phyloP scores from a whole-genome alignment of 164 flowering plant species.

The Euptelea pleiosperma region DNA sequence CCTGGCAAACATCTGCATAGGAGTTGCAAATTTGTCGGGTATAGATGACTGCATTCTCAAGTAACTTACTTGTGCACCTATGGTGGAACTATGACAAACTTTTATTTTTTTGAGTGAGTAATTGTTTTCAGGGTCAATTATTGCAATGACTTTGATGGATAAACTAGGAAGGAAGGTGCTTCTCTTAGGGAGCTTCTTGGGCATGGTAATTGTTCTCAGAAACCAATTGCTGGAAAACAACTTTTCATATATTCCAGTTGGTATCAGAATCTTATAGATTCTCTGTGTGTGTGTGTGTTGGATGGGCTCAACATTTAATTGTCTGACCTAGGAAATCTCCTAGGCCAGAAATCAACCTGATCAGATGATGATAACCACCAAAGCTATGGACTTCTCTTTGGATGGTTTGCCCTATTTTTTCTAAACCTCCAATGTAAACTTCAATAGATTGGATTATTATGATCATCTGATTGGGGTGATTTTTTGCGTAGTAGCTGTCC shows the following conservation, averaged over 20 bases:
- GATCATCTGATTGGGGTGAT: neutral
- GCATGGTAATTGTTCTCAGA: constrained; percentile 91
- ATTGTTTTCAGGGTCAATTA: constrained; percentile 57
- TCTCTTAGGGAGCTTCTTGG: constrained; percentile 83
- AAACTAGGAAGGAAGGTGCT: constrained; percentile 82
- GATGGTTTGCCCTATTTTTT: neutral
- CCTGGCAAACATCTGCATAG: constrained; percentile 53
- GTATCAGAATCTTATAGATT: neutral
- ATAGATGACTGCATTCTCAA: neutral
- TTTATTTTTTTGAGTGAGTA: neutral
- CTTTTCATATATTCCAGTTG: neutral
- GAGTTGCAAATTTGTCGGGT: constrained; percentile 61
- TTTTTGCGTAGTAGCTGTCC: neutral
- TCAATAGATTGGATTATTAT: neutral
- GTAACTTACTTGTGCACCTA: neutral
- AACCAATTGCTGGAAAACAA: no score
- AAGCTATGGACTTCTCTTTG: neutral
- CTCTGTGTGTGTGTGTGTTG: no score
- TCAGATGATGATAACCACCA: neutral
- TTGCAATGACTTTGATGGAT: constrained; percentile 90
- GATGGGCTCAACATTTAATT: no score
- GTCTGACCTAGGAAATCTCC: no score
- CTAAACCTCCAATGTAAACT: neutral
- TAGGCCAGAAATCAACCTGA: neutral
- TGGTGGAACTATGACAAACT: neutral